Evolutionary conservation across 495 filamentous ascomycete species (phyloP), one percentile per base, ranked within the genome.

Genomic region (Aspergillus panamensis): DNA sequence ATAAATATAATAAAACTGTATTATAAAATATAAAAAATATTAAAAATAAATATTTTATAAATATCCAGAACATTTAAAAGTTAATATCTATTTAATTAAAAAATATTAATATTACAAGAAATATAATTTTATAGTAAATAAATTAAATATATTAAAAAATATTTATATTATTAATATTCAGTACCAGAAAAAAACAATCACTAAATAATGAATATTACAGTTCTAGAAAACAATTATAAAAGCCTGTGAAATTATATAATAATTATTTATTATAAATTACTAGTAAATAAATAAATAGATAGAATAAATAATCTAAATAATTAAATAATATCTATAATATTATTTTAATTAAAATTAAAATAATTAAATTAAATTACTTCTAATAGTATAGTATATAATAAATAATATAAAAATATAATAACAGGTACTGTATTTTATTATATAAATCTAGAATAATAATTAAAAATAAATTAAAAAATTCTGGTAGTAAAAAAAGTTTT

Each of bases 401-500:
- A n/a, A 52, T 40, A 8, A 19, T n/a, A n/a, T n/a, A n/a, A n/a
- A n/a, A n/a, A n/a, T n/a, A n/a, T n/a, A n/a, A n/a, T n/a, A n/a
- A n/a, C 3, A 20, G 19, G 20, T 42, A 53, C 9, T 21, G 12
- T 53, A 53, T 20, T 53, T 53, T n/a, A n/a, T n/a, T n/a, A n/a
- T 43, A 53, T 43, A 43, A 53, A 53, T 43, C 8, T 53, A 29
- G 16, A 19, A 53, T 30, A 43, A 43, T 40, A 53, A n/a, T 37
- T 43, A 53, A 53, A 9, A 16, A 42, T 53, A 53, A 5, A 30
- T 7, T 51, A n/a, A 19, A 51, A 10, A 48, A 48, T 29, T 25
- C 25, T 51, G 12, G 31, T 39, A 51, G 31, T 9, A 40, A 20
- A 39, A 39, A 21, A 51, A 39, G 9, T 39, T 53, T 53, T 43